phyloP scores from a whole-genome alignment of 1,284 basidiomycete species.

The Testicularia cyperi region DNA sequence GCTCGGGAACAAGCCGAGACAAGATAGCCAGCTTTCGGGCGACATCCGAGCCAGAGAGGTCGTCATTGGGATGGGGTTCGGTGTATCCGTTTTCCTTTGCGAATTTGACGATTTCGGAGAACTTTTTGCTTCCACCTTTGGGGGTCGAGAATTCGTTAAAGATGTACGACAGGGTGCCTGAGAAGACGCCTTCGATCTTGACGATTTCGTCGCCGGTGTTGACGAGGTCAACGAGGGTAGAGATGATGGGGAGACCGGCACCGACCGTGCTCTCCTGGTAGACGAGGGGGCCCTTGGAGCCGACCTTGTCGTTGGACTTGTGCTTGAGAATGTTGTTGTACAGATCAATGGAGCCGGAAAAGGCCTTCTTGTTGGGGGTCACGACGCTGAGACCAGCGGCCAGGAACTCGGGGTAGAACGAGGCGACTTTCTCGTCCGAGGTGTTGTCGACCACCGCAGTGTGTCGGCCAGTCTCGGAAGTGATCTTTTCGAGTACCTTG shows the following conservation, averaged over 20 bases:
- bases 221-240: constrained; percentile 86
- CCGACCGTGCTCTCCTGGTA: constrained; percentile 94
- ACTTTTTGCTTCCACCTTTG: constrained; percentile 64
- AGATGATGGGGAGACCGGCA: constrained; percentile 88
- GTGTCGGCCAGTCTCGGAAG: constrained; percentile 42
- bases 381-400: constrained; percentile 79
- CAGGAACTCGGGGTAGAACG: constrained; percentile 80
- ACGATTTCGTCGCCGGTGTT: constrained; percentile 81
- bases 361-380: constrained; percentile 98
- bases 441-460: constrained; percentile 91
- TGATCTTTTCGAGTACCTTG: constrained; percentile 39
- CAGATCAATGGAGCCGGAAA: constrained; percentile 73
- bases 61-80: constrained; percentile 94
- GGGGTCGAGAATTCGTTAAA: constrained; percentile 81
- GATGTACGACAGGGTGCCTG: constrained; percentile 96
- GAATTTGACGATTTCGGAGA: constrained; percentile 83
- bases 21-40: constrained; percentile 95
- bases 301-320: constrained; percentile 20
- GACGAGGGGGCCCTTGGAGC: constrained; percentile 66
- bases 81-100: constrained; percentile 95
- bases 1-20: constrained; percentile 65
- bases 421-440: constrained; percentile 79
- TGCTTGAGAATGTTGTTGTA: constrained; percentile 70
- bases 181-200: constrained; percentile 74
- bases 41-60: constrained; percentile 93